Conservation (phyloP, 352 stramenopile species). For the Pythium biforme region DNA sequence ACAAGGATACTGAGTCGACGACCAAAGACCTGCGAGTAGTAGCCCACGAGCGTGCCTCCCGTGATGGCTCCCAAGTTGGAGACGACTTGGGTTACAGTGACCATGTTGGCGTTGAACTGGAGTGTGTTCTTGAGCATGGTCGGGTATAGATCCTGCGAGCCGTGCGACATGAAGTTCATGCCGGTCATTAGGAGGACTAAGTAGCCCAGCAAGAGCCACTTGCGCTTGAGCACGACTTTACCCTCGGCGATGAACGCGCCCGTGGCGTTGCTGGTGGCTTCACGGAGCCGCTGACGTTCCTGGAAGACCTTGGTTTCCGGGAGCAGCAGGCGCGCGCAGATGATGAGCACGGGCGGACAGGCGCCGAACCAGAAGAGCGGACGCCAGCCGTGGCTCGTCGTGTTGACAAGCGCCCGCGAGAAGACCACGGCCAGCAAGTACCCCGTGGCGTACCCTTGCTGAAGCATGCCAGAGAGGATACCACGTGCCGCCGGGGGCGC, state of each 20-base stretch:
- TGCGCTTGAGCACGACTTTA: conserved; percentile 38
- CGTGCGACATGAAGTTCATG: conserved; percentile 53
- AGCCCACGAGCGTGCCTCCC: conserved; percentile 43
- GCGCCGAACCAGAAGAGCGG: conserved; percentile 36
- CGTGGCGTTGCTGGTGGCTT: conserved; percentile 28
- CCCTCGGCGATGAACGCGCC: conserved; percentile 40
- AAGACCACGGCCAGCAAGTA: conserved; percentile 45
- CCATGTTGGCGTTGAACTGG: conserved; percentile 46
- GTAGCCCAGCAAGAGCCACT: conserved; percentile 45
- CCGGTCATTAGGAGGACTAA: conserved; percentile 43
- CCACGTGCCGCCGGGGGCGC: conserved; percentile 32
- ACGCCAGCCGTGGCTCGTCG: conserved; percentile 44
- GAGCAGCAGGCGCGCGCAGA: conserved; percentile 39
- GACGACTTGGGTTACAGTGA: conserved; percentile 51
- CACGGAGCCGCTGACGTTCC: conserved; percentile 16
- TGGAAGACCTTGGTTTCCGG: conserved; percentile 27
- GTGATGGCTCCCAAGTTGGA: conserved; percentile 48
- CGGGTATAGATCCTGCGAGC: conserved; percentile 50
- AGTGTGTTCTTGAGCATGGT: conserved; percentile 55
- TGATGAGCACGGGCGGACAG: conserved; percentile 42
- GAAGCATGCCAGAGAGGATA: conserved; percentile 46
- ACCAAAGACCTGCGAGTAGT: conserved; percentile 58
- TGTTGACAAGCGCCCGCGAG: conserved; percentile 35
- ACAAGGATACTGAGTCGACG: conserved; percentile 45
- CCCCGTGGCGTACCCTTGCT: conserved; percentile 46